Conservation (phyloP, 2,329 filamentous ascomycete species). For the Mollisiaceae sp. region DNA sequence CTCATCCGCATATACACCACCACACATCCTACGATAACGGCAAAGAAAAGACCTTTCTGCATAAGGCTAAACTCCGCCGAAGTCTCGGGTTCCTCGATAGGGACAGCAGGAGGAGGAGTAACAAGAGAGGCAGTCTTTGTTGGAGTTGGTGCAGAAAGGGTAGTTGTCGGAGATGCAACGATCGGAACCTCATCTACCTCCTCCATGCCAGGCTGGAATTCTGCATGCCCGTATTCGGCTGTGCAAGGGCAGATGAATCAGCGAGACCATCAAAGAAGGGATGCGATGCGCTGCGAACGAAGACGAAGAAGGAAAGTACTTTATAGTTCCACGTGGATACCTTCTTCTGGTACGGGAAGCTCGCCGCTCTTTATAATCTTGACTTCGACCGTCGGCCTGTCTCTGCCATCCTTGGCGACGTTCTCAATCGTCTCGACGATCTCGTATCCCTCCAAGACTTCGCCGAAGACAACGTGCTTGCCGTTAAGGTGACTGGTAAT, state of each 20-base stretch:
- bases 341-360: slow-evolving; percentile 83
- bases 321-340: slow-evolving; percentile 91
- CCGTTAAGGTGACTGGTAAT: slow-evolving; percentile 75
- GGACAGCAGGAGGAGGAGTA: slow-evolving; percentile 29
- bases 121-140: slow-evolving; percentile 21
- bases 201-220: slow-evolving; percentile 40
- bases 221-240: slow-evolving; percentile 41
- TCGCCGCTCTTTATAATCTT: slow-evolving; percentile 86
- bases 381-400: slow-evolving; percentile 72
- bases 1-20: slow-evolving; percentile 52
- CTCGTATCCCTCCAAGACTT: slow-evolving; percentile 86
- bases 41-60: slow-evolving; percentile 58
- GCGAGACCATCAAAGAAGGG: slow-evolving; percentile 35
- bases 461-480: slow-evolving; percentile 85
- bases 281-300: slow-evolving; percentile 10
- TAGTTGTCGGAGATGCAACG: slow-evolving; percentile 20
- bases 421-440: slow-evolving; percentile 81
- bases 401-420: slow-evolving; percentile 65
- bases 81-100: slow-evolving; percentile 31
- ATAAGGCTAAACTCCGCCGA: slow-evolving; percentile 48
- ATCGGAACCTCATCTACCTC: slow-evolving; percentile 35
- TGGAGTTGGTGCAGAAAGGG: slow-evolving; percentile 20
- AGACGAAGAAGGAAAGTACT: slow-evolving; percentile 40
- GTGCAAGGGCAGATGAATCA: slow-evolving; percentile 39
- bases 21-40: slow-evolving; percentile 53